phyloP scores from a whole-genome alignment of 441 rosid species.

The Cnidoscolus chayamansa region DNA sequence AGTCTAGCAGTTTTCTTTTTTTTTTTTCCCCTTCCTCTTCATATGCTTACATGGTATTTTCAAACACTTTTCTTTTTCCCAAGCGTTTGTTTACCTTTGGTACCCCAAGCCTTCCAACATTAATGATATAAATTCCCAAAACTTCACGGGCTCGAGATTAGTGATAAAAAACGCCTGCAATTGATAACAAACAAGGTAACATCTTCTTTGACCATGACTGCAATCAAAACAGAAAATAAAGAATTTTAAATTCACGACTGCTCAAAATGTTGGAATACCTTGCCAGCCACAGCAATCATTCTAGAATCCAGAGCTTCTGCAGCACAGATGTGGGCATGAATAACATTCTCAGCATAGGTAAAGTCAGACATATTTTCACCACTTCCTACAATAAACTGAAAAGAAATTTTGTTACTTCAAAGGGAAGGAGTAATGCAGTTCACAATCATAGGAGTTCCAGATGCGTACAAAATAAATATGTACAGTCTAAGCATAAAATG shows the following conservation, averaged over 20 bases:
- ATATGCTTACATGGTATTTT: background rate
- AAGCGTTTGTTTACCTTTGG: constrained; percentile 53
- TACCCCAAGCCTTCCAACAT: constrained; percentile 72
- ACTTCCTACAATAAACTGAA: constrained; percentile 77
- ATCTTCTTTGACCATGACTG: constrained; percentile 8
- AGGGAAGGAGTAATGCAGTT: constrained; percentile 17
- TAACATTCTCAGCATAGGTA: constrained; percentile 77
- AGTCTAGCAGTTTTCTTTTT: background rate
- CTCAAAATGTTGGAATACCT: constrained; percentile 44
- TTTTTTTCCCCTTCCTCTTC: background rate
- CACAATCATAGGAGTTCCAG: background rate
- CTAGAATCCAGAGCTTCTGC: constrained; percentile 67
- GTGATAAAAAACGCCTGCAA: constrained; percentile 89
- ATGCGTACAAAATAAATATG: constrained; percentile 1
- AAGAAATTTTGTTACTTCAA: constrained; percentile 39
- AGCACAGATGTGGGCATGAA: constrained; percentile 81
- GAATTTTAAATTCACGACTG: constrained; percentile 8
- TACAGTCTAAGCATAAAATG: background rate
- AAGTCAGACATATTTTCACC: constrained; percentile 89
- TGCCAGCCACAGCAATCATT: constrained; percentile 76
- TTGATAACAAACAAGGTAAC: constrained; percentile 19
- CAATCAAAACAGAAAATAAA: background rate
- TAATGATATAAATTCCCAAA: constrained; percentile 69
- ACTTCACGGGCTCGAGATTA: constrained; percentile 65
- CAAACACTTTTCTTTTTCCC: background rate